Base-by-base conservation (phyloP, 2,329 filamentous ascomycete species). In the Madurella fahalii region DNA sequence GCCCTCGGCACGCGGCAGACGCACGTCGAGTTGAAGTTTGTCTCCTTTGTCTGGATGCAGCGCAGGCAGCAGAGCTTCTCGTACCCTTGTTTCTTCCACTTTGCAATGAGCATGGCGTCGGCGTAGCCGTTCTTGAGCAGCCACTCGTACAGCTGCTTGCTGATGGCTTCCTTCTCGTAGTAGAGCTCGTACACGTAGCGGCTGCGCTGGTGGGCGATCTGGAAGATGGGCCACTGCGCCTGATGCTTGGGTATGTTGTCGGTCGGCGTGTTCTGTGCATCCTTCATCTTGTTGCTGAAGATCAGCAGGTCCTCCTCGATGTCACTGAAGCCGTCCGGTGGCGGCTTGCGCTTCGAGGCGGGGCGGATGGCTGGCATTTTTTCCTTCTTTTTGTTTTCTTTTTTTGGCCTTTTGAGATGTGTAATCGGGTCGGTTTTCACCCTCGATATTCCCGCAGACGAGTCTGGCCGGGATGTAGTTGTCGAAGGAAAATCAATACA, bases 11-110 rank as follows among this genome's bases (percentile, higher is more conserved):
- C 93, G 49, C 94, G 89, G 71, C 94, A 99, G 67, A 99, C 94
- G 70, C 94, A 99, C 1, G 93, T 99, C 61, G 90, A 89, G 72
- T 93, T 94, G 77, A 97, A 99, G 72, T 99, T 99, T 31, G 94
- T 99, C 78, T 99, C 94, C 73, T 97, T 97, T n/a, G 94, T 96
- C 73, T 99, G 94, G 53, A 99, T 93, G 72, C 94, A 99, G 59
- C 92, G 84, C 52, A 96, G 78, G 71, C 94, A 99, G 73, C 94
- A 99, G 42, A 99, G 76, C 89, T 97, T 96, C 73, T 99, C 94
- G 67, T 99, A 99, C 15, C 94, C 94, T 67, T 95, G 89, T 77
- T 99, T 99, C 83, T 99, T 99, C 94, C 94, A 99, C 76, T 99
- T 99, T 13, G 94, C 94, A 68, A 99, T 97, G 68, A 99, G 76